Percentiles rank a stretch among this genome's conserved stretches.
Evolutionary conservation across 2,329 filamentous ascomycete genomes (phyloP).

Genomic region (Sarocladiaceae sp.): DNA sequence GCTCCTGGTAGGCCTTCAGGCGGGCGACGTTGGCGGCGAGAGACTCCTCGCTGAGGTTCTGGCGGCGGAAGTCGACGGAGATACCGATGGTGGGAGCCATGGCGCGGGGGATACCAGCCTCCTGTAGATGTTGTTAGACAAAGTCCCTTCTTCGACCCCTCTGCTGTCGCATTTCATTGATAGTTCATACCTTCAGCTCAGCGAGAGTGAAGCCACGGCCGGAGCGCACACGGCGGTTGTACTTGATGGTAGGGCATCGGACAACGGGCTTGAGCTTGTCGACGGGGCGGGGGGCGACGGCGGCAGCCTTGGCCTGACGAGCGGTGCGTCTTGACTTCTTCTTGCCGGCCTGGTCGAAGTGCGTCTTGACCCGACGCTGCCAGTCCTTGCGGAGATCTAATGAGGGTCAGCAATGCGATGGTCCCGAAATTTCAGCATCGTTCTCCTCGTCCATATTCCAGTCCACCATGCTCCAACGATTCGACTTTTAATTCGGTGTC

Average conservation of each 20-base stretch:
- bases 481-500: conserved; percentile 11
- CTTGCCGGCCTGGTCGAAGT: conserved; percentile 99
- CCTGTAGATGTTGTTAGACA: conserved; percentile 43
- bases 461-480: not conserved
- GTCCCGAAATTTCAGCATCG: conserved; percentile 15
- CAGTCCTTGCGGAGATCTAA: conserved; percentile 99
- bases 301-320: conserved; percentile 89
- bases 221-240: conserved; percentile 95
- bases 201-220: conserved; percentile 96
- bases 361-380: conserved; percentile 97
- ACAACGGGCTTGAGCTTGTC: conserved; percentile 96
- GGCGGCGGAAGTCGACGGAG: conserved; percentile 89
- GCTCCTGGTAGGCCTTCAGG: conserved; percentile 94
- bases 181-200: conserved; percentile 84
- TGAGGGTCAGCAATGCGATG: not conserved
- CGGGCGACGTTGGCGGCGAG: conserved; percentile 92
- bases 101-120: conserved; percentile 91
- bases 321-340: conserved; percentile 89
- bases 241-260: conserved; percentile 96
- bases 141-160: not conserved
- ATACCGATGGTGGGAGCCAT: conserved; percentile 96
- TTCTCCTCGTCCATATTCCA: conserved; percentile 3
- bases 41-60: conserved; percentile 95
- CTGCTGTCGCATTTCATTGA: not conserved
- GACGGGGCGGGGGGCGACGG: conserved; percentile 91